A percentile compares a stretch with the other conserved stretches of the same genome.
Evolutionary conservation across 1,284 basidiomycete genomes (phyloP).

Genomic region (Dichomitus squalens): DNA sequence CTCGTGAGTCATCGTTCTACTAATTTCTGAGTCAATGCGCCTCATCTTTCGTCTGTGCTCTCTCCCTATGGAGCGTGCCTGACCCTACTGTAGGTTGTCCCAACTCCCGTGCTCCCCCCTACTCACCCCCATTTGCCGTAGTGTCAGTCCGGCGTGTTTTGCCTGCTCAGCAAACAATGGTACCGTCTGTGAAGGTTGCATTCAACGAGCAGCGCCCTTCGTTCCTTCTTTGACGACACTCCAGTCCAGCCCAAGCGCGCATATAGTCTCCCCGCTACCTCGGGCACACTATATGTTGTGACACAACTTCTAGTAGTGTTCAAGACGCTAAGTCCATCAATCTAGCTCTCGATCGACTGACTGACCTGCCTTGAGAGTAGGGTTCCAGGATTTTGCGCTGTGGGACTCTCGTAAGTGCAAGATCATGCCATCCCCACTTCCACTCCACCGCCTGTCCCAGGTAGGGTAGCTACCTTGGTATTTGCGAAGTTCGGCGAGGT

Average conservation of each 20-base stretch:
- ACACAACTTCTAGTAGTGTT: slow-evolving; percentile 10
- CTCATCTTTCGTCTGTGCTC: slow-evolving; percentile 19
- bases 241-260: slow-evolving; percentile 12
- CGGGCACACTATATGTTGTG: slow-evolving; percentile 11
- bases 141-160: slow-evolving; percentile 14
- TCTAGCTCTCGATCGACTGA: not conserved
- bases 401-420: slow-evolving; percentile 4
- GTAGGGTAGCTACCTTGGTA: not conserved
- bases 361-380: not conserved
- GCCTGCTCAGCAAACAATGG: slow-evolving; percentile 2
- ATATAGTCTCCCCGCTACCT: slow-evolving; percentile 22
- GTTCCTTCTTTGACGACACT: slow-evolving; percentile 24
- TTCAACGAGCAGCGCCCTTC: slow-evolving; percentile 11
- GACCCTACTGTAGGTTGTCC: slow-evolving; percentile 19
- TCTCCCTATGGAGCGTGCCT: slow-evolving; percentile 22
- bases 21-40: no score
- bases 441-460: slow-evolving; percentile 23
- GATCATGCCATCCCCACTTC: slow-evolving; percentile 19
- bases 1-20: slow-evolving; percentile 45
- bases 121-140: slow-evolving; percentile 16
- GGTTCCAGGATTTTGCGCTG: slow-evolving; percentile 4
- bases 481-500: slow-evolving; percentile 2
- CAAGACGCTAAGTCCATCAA: slow-evolving; percentile 7
- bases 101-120: slow-evolving; percentile 23
- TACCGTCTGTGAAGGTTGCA: slow-evolving; percentile 4